Evolutionary conservation across 2,329 filamentous ascomycete genomes (phyloP).

Genomic region (Byssochlamys sp.): DNA sequence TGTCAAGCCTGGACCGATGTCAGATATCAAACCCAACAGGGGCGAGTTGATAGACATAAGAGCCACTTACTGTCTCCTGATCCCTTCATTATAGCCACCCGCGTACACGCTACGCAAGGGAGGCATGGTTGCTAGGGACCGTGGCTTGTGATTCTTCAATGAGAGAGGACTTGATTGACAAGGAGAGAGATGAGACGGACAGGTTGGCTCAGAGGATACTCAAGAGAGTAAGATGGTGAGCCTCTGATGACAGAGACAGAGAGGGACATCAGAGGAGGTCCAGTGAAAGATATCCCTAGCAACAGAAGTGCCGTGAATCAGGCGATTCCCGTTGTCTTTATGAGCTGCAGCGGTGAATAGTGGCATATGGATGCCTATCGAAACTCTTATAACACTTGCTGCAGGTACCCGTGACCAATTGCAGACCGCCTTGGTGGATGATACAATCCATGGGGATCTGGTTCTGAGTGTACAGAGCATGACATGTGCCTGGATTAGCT

Average conservation of each 20-base stretch:
- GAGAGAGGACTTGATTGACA: neutral
- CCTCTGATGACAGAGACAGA: neutral
- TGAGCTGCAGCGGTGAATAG: neutral
- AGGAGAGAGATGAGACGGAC: neutral
- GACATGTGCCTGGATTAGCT: neutral
- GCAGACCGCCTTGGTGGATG: neutral
- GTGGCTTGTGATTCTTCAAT: neutral
- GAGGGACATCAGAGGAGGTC: neutral
- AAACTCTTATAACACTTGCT: neutral
- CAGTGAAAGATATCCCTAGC: neutral
- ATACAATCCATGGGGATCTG: neutral
- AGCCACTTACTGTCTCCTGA: slow-evolving; percentile 14
- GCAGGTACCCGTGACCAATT: neutral
- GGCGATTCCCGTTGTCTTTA: neutral
- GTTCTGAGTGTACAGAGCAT: neutral
- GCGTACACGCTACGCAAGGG: slow-evolving; percentile 12
- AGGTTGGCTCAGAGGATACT: neutral
- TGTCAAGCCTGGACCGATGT: slow-evolving; percentile 14
- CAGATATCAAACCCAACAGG: neutral
- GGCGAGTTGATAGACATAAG: neutral
- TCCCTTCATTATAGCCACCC: slow-evolving; percentile 16
- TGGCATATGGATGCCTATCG: neutral
- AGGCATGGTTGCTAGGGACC: slow-evolving; percentile 5
- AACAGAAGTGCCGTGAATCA: neutral
- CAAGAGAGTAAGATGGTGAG: neutral